Conservation (phyloP, 371 early-diverging fungal genomes). For the Phascolomyces articulosus region DNA sequence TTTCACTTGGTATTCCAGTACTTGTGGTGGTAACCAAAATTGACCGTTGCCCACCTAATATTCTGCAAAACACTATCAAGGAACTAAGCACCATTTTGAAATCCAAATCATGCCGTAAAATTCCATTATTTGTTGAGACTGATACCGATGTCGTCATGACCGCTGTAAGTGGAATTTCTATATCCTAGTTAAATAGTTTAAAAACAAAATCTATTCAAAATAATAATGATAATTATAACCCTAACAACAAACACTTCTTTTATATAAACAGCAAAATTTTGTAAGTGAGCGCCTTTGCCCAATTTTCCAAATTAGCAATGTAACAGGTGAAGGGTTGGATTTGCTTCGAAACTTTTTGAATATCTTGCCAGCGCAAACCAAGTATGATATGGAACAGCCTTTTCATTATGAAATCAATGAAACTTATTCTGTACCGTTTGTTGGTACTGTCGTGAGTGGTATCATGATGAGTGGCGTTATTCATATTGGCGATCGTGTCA, state of each 20-base stretch:
- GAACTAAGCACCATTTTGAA: conserved; percentile 84
- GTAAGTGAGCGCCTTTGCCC: conserved; percentile 90
- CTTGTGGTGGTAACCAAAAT: conserved; percentile 91
- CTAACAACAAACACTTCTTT: not conserved
- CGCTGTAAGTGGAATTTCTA: conserved; percentile 57
- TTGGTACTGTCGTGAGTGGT: conserved; percentile 87
- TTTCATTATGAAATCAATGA: conserved; percentile 88
- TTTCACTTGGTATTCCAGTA: conserved; percentile 86
- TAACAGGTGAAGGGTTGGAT: conserved; percentile 88
- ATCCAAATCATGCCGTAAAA: conserved; percentile 88
- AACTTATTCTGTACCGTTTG: conserved; percentile 87
- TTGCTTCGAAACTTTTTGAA: conserved; percentile 85
- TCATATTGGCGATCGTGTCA: conserved; percentile 81
- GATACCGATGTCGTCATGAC: conserved; percentile 79
- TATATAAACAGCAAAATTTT: conserved; percentile 60
- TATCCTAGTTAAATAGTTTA: not conserved
- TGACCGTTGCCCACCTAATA: conserved; percentile 89
- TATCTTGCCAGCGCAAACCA: conserved; percentile 70
- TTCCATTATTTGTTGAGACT: conserved; percentile 85
- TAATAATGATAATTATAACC: not conserved
- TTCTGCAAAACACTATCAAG: conserved; percentile 82
- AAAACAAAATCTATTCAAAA: not conserved
- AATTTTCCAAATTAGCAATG: conserved; percentile 92
- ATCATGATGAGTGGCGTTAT: conserved; percentile 65
- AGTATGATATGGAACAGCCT: conserved; percentile 64